Evolutionary conservation across 805 yeast genomes (phyloP).

Genomic region (Tetrapisispora taiwanensis): DNA sequence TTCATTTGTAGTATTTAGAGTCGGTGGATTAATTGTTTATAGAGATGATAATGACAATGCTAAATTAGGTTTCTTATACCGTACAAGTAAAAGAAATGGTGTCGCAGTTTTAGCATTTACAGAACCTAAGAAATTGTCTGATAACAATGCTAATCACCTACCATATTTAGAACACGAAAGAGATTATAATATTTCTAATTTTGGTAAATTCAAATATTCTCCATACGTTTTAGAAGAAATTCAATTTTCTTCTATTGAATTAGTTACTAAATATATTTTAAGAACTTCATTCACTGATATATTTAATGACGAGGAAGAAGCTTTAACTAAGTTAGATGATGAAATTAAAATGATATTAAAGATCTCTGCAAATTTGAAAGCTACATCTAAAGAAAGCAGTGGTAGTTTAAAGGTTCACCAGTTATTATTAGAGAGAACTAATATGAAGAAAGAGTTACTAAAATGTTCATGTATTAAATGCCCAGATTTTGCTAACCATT

Average conservation of each 20-base stretch:
- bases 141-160: constrained; percentile 26
- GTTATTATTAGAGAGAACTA: constrained; percentile 19
- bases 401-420: constrained; percentile 27
- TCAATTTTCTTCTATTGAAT: constrained; percentile 22
- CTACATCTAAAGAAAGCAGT: constrained; percentile 18
- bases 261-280: constrained; percentile 20
- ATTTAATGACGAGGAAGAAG: constrained; percentile 21
- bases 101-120: constrained; percentile 26
- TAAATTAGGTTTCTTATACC: constrained; percentile 44
- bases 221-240: constrained; percentile 25
- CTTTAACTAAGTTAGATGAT: constrained; percentile 13
- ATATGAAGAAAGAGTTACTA: constrained; percentile 16
- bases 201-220: constrained; percentile 23
- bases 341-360: constrained; percentile 19
- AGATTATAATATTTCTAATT: constrained; percentile 20
- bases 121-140: constrained; percentile 20
- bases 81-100: constrained; percentile 21
- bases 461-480: constrained; percentile 26
- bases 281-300: constrained; percentile 20
- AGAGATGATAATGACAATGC: constrained; percentile 35
- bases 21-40: constrained; percentile 52
- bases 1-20: constrained; percentile 37
- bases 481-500: constrained; percentile 37
- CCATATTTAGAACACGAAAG: constrained; percentile 28
- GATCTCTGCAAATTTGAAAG: constrained; percentile 17